Evolutionary conservation across 1,284 basidiomycete genomes (phyloP), one percentile per base, ranked within the genome.

Genomic region (Inonotus obliquus): DNA sequence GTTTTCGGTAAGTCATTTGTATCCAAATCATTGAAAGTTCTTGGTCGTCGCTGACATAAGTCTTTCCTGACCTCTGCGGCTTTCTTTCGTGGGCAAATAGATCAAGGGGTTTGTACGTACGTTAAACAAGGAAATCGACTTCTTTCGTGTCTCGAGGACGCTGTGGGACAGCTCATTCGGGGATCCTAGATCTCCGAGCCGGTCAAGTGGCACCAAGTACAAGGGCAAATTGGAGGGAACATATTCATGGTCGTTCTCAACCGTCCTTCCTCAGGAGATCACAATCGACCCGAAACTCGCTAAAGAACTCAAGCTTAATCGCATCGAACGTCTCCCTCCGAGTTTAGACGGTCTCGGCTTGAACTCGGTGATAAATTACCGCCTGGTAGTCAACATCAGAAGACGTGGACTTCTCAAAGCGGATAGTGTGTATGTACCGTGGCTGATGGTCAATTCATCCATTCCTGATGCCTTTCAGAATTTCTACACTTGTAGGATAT

Each of bases 211-310:
- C 53, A 41, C 32, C n/a, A 54, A 51, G 29, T 56, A 48, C 37
- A 54, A 38, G 51, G 54, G 51, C 9, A 67, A 67, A 27, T 51
- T 63, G 19, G 47, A 53, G 19, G 61, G 61, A 19, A 14, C n/a
- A 14, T 63, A 63, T 38, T 55, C 53, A 7, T 63, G 61, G 61
- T 32, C 57, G 11, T 63, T 63, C 27, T 63, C 57, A 27, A 57
- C 66, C 17, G 29, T 29, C 32, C 49, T 67, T 21, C 51, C 61
- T 2, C 27, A 35, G n/a, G 57, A 54, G 19, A 27, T 48, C 13
- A 35, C 41, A 6, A 45, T 59, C 41, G 53, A 19, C 7, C 41
- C 58, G 23, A 63, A 63, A 39, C 52, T 59, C 10, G n/a, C 45
- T 17, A 59, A 44, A 27, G 49, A 55, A 25, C 44, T 63, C 6